phyloP scores from a whole-genome alignment of 192 early-diverging fungal genomes.

The Geranomyces variabilis region DNA sequence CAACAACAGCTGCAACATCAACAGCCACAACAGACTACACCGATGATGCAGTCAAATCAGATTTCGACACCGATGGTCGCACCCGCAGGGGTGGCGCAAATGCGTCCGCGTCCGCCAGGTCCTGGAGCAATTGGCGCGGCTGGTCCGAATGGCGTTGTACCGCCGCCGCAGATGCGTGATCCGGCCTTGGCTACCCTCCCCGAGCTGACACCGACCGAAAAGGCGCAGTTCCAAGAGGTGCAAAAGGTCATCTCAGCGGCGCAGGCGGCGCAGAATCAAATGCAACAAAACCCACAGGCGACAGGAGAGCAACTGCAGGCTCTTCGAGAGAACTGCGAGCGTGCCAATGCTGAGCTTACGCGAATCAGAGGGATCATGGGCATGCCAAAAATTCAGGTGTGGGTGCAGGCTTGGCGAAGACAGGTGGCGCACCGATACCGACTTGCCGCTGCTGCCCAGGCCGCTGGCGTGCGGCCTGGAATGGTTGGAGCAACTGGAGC shows the following conservation, averaged over 20 bases:
- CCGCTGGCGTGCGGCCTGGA: not conserved
- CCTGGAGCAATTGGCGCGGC: not conserved
- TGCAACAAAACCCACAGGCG: too few species aligned
- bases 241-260: not conserved
- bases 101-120: constrained; percentile 1
- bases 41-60: not conserved
- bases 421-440: not conserved
- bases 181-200: not conserved
- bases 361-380: too few species aligned
- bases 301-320: too few species aligned
- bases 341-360: too few species aligned
- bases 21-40: not conserved
- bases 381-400: too few species aligned
- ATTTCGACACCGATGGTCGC: not conserved
- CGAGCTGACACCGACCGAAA: not conserved
- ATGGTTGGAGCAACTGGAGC: not conserved
- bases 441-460: not conserved
- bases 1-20: not conserved
- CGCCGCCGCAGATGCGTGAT: not conserved
- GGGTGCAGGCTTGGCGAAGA: constrained; percentile 5
- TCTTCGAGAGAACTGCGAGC: too few species aligned
- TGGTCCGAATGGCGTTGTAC: not conserved
- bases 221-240: not conserved
- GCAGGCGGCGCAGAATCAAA: too few species aligned
- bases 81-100: not conserved